Evolutionary conservation across 306 rosid species (phyloP).

Genomic region (Prunus salicina): DNA sequence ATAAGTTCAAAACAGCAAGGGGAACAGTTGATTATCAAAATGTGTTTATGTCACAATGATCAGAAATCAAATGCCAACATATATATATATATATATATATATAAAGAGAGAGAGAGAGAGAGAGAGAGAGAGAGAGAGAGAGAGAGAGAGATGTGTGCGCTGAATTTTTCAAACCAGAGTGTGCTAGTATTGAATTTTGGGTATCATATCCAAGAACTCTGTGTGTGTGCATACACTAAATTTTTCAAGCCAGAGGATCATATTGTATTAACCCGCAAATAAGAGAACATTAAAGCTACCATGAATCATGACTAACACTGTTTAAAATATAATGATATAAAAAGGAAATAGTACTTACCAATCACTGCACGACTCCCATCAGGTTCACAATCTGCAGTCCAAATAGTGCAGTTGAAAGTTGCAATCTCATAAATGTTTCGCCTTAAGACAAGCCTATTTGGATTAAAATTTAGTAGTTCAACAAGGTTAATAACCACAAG

Average conservation of each 20-base stretch:
- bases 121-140: too few relatives aligned
- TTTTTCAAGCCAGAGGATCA: background rate
- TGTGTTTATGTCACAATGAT: too few relatives aligned
- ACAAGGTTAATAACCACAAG: conserved; percentile 49
- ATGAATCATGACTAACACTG: background rate
- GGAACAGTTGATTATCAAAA: too few relatives aligned
- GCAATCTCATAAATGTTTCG: conserved; percentile 52
- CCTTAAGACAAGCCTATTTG: conserved; percentile 34
- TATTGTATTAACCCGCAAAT: background rate
- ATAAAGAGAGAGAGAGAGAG: too few relatives aligned
- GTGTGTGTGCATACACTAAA: background rate
- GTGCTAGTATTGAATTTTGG: too few relatives aligned
- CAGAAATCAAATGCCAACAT: too few relatives aligned
- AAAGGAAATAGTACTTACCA: conserved; percentile 46
- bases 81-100: too few relatives aligned
- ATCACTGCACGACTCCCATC: conserved; percentile 56
- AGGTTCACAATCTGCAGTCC: conserved; percentile 75
- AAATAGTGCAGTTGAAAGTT: conserved; percentile 63
- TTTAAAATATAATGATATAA: background rate
- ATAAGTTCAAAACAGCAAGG: background rate
- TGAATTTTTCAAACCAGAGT: too few relatives aligned
- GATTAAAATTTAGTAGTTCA: conserved; percentile 54
- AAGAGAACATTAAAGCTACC: background rate
- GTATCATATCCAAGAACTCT: background rate
- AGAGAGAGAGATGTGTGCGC: too few relatives aligned